A percentile compares a stretch with the other conserved stretches of the same genome.
phyloP scores from a whole-genome alignment of 2,329 filamentous ascomycete genomes.

The Emericellopsis cladophorae region DNA sequence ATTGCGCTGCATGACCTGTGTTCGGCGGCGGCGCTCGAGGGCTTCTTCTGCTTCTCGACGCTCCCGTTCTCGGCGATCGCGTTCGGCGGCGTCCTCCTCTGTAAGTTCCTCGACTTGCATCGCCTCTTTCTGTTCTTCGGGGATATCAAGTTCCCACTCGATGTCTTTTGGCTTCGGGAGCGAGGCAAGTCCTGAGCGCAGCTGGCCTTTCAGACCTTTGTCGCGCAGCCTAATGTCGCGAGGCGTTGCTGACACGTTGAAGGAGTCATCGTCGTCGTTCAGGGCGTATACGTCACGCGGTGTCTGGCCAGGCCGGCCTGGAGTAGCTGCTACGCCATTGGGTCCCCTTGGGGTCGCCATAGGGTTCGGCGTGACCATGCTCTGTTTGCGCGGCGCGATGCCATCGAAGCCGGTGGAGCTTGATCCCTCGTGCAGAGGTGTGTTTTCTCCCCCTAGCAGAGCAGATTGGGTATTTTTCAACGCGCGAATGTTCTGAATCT shows the following conservation, averaged over 20 bases:
- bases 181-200: slow-evolving; percentile 63
- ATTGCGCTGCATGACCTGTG: slow-evolving; percentile 78
- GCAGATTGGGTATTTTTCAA: slow-evolving; percentile 91
- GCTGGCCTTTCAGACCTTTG: slow-evolving; percentile 51
- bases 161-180: slow-evolving; percentile 87
- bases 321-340: slow-evolving; percentile 52
- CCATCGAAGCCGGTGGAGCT: slow-evolving; percentile 83
- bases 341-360: slow-evolving; percentile 74
- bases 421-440: slow-evolving; percentile 68
- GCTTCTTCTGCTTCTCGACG: slow-evolving; percentile 61
- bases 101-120: slow-evolving; percentile 30
- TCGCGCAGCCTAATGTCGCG: slow-evolving; percentile 63
- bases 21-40: slow-evolving; percentile 70
- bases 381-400: slow-evolving; percentile 66
- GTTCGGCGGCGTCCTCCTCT: slow-evolving; percentile 52
- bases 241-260: slow-evolving; percentile 62
- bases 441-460: slow-evolving; percentile 86
- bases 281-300: slow-evolving; percentile 79
- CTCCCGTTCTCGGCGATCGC: slow-evolving; percentile 66
- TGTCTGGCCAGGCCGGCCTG: slow-evolving; percentile 60
- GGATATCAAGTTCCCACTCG: slow-evolving; percentile 88
- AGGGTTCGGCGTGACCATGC: slow-evolving; percentile 85
- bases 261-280: slow-evolving; percentile 59
- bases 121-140: slow-evolving; percentile 63
- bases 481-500: slow-evolving; percentile 86